These are phyloP conservation scores for Coccinonectria pachysandricola DNA, from an alignment of 2,329 filamentous ascomycete genomes.

Conservation along the genomic window DNA sequence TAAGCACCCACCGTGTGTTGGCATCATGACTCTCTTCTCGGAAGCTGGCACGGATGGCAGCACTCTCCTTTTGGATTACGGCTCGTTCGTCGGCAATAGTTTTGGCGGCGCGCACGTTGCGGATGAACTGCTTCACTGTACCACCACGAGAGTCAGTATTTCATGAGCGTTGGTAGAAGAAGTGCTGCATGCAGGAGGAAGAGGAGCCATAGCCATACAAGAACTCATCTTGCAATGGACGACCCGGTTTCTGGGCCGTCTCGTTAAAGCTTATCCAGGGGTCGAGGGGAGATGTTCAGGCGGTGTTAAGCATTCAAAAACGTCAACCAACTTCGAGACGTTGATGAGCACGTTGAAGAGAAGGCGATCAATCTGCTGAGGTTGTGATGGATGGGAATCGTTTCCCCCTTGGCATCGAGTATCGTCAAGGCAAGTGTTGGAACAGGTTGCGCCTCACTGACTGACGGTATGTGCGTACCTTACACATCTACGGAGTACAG, in stretches of 20 bases:
- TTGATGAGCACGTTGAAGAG: slow-evolving; percentile 6
- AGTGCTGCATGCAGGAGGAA: slow-evolving; percentile 2
- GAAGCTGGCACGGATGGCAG: slow-evolving; percentile 93
- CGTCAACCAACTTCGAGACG: slow-evolving; percentile 15
- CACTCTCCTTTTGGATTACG: slow-evolving; percentile 98
- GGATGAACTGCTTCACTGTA: slow-evolving; percentile 98
- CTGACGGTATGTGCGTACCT: slow-evolving; percentile 19
- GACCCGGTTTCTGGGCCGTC: slow-evolving; percentile 23
- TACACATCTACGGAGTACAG: slow-evolving; percentile 15
- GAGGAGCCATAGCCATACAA: slow-evolving; percentile 18
- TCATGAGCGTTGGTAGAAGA: no score
- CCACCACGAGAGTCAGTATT: slow-evolving; percentile 7
- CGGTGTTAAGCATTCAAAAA: slow-evolving; percentile 4
- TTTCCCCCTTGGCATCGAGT: no score
- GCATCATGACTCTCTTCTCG: slow-evolving; percentile 92
- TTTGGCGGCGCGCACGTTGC: slow-evolving; percentile 95
- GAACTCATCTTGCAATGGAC: slow-evolving; percentile 30
- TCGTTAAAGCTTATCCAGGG: slow-evolving; percentile 18
- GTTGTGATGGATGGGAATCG: slow-evolving; percentile 4
- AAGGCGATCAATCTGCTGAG: no score
- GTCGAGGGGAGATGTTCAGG: slow-evolving; percentile 7
- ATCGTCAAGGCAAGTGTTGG: slow-evolving; percentile 18
- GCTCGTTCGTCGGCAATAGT: slow-evolving; percentile 98
- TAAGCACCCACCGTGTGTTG: slow-evolving; percentile 61
- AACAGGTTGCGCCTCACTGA: slow-evolving; percentile 16